Conservation (phyloP, 305 asterid species). For the Salvia sclarea region DNA sequence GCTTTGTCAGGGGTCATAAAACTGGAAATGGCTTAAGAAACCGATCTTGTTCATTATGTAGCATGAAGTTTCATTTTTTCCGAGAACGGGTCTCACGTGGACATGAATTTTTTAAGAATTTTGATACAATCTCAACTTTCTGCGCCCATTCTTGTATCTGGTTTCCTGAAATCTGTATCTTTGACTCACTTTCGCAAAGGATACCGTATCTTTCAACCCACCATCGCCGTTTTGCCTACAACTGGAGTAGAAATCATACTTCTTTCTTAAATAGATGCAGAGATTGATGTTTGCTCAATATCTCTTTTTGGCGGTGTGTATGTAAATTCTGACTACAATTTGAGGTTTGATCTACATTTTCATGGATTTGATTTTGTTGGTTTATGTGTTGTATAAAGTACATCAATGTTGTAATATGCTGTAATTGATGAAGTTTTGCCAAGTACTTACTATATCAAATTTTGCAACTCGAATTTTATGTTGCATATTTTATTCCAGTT, state of each 20-base stretch:
- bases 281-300: constrained; percentile 1
- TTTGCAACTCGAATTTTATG: not conserved
- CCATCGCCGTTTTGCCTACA: not conserved
- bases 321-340: not conserved
- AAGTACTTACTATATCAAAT: not conserved
- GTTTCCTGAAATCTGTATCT: constrained; percentile 1
- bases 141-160: constrained; percentile 17
- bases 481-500: not conserved
- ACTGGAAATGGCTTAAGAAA: constrained; percentile 30
- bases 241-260: not conserved
- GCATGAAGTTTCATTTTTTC: constrained; percentile 23
- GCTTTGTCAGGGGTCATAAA: constrained; percentile 32
- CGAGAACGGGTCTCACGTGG: not conserved
- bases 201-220: not conserved
- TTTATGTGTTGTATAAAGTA: not conserved
- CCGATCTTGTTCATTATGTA: constrained; percentile 33
- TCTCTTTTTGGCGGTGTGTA: not conserved
- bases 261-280: not conserved
- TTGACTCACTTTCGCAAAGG: not conserved
- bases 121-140: constrained; percentile 15
- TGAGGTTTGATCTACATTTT: not conserved
- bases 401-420: not conserved
- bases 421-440: not conserved
- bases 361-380: constrained; percentile 7
- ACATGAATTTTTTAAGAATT: not conserved